A percentile compares a stretch with the other conserved stretches of the same genome.
phyloP scores from a whole-genome alignment of 805 yeast genomes.

The Soucietia sequanensis region DNA sequence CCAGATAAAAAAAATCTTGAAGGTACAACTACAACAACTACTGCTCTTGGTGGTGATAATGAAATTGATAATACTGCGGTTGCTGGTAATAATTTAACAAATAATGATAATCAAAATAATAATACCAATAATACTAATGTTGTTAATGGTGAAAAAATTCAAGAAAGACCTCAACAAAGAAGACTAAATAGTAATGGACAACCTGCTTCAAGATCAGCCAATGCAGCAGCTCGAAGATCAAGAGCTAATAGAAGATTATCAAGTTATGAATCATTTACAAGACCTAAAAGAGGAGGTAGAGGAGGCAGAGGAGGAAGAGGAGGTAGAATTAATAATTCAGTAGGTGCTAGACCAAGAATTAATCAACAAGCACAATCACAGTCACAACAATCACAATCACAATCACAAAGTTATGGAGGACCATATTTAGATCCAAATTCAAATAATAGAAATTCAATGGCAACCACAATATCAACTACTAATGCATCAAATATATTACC shows the following conservation, averaged over 20 bases:
- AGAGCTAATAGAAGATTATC: slow-evolving; percentile 25
- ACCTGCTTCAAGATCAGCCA: too few relatives aligned
- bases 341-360: neutral
- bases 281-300: slow-evolving; percentile 25
- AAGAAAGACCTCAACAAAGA: neutral
- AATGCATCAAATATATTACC: slow-evolving; percentile 88
- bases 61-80: neutral
- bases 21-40: neutral
- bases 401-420: too few relatives aligned
- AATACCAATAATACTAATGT: neutral
- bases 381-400: too few relatives aligned
- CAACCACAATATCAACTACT: slow-evolving; percentile 65
- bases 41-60: neutral
- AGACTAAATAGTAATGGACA: too few relatives aligned
- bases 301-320: slow-evolving; percentile 1
- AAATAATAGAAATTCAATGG: slow-evolving; percentile 37
- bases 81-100: neutral
- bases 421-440: slow-evolving; percentile 18
- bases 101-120: neutral
- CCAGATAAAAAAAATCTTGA: neutral
- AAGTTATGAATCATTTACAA: slow-evolving; percentile 44
- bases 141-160: neutral
- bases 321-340: neutral
- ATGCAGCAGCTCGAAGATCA: neutral
- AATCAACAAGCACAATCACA: neutral